phyloP scores from a whole-genome alignment of 805 yeast species.

The Saccharomycopsis malanga region DNA sequence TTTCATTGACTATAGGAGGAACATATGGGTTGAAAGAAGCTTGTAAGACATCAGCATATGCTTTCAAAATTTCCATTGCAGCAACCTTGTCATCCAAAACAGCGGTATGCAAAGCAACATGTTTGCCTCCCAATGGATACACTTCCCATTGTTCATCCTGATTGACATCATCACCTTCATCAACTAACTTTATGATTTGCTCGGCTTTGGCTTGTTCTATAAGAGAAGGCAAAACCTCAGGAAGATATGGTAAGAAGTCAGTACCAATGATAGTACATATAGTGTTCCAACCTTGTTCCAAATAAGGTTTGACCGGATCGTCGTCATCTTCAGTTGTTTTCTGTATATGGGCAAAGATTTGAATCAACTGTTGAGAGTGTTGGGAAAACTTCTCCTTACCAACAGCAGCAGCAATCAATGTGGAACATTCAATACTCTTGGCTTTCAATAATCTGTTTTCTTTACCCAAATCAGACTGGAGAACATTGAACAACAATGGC shows the following conservation, averaged over 20 bases:
- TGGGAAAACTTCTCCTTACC: slow-evolving; percentile 83
- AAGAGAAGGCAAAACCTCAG: slow-evolving; percentile 84
- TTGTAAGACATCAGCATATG: slow-evolving; percentile 78
- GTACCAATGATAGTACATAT: slow-evolving; percentile 79
- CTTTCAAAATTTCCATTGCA: slow-evolving; percentile 81
- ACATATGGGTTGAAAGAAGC: slow-evolving; percentile 81
- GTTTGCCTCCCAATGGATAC: slow-evolving; percentile 82
- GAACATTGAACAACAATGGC: slow-evolving; percentile 77
- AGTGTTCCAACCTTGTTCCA: slow-evolving; percentile 96
- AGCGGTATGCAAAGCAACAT: slow-evolving; percentile 91
- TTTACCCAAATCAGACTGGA: slow-evolving; percentile 69
- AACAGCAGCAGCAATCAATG: slow-evolving; percentile 89
- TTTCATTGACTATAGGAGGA: slow-evolving; percentile 64
- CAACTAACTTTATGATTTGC: slow-evolving; percentile 83
- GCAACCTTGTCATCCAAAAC: slow-evolving; percentile 88
- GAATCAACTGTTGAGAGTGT: slow-evolving; percentile 66
- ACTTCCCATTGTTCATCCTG: slow-evolving; percentile 95
- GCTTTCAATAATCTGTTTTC: slow-evolving; percentile 80
- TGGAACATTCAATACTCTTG: slow-evolving; percentile 92
- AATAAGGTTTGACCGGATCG: slow-evolving; percentile 79
- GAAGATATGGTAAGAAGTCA: slow-evolving; percentile 78
- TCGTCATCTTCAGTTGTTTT: slow-evolving; percentile 53
- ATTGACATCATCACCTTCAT: slow-evolving; percentile 68
- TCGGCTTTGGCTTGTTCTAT: slow-evolving; percentile 79
- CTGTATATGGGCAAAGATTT: slow-evolving; percentile 68